Evolutionary conservation across 805 yeast species (phyloP), one percentile per base, ranked within the genome.

Genomic region (Starmerella tilneyi): DNA sequence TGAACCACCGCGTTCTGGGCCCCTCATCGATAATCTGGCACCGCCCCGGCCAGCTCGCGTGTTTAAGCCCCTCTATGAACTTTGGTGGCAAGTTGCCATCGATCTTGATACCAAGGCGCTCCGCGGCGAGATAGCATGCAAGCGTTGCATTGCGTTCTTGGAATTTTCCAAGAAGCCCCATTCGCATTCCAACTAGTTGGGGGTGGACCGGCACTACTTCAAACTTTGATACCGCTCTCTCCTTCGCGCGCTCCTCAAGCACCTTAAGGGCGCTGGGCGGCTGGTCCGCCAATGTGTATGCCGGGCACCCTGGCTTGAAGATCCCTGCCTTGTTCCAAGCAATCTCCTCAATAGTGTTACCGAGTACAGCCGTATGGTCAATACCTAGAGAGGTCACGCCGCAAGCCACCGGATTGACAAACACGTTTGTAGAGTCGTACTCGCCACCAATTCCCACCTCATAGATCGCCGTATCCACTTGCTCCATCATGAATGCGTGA

Each of bases 371-470:
- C 0, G 86, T 81, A 62, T 92, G 99, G 62, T 92, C 99, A 35
- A 92, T 81, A 0, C 97, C 98, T 49, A 92, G 65, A 5, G 89
- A 73, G 2, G 92, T 68, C 15, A 92, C 80, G 30, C 94, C 98
- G 38, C 94, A 79, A 1, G 78, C 88, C 0, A 83, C 74, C 16
- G 98, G 97, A 34, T 70, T 66, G 34, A 71, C 76, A 40, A 92
- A 75, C 2, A 92, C 74, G 60, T 92, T 92, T 11, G 99, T 92
- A n/a, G 96, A 84, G 63, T 92, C 99, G 58, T 78, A 85, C 59
- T 84, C 94, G 6, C 99, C 99, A 23, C 99, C 99, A 39, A 92
- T 94, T 19, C 99, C 99, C 24, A 94, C 99, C 62, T 92, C 99
- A 59, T 84, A 86, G 30, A 92, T 80, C 11, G 97, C 96, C 28